Evolutionary conservation across 306 rosid genomes (phyloP).

Genomic region (Sindora glabra): DNA sequence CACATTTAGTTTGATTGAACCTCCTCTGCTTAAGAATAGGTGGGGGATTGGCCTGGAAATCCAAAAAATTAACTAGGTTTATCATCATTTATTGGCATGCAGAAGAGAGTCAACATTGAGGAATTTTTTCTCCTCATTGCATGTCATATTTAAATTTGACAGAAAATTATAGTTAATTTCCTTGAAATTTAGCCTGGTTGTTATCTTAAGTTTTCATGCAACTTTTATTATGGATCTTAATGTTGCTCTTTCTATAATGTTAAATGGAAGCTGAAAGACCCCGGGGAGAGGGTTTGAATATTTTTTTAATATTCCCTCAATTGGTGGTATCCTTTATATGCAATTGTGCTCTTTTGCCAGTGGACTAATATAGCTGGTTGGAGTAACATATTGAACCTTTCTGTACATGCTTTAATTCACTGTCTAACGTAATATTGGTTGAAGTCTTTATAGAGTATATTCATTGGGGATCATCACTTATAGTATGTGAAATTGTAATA

Average conservation of each 20-base stretch:
- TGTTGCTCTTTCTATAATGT: neutral
- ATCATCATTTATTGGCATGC: no score
- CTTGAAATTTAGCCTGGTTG: slow-evolving; percentile 8
- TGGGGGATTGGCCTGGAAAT: neutral
- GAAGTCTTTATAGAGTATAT: no score
- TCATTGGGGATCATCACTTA: no score
- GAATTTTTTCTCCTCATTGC: neutral
- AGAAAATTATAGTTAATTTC: slow-evolving; percentile 1
- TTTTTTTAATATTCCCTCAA: neutral
- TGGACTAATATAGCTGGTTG: neutral
- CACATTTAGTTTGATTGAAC: neutral
- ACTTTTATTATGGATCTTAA: neutral
- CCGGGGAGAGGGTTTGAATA: neutral
- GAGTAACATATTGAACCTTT: neutral
- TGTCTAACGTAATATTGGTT: no score
- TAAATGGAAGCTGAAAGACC: neutral
- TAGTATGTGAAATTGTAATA: no score
- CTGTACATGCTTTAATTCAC: neutral
- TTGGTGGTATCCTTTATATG: neutral
- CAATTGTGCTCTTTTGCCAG: neutral
- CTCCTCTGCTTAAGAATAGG: neutral
- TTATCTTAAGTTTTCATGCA: neutral
- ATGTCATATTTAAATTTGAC: neutral
- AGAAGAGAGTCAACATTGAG: no score
- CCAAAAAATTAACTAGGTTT: neutral